phyloP scores from a whole-genome alignment of 2,329 filamentous ascomycete genomes.

The Endothia cerciana region DNA sequence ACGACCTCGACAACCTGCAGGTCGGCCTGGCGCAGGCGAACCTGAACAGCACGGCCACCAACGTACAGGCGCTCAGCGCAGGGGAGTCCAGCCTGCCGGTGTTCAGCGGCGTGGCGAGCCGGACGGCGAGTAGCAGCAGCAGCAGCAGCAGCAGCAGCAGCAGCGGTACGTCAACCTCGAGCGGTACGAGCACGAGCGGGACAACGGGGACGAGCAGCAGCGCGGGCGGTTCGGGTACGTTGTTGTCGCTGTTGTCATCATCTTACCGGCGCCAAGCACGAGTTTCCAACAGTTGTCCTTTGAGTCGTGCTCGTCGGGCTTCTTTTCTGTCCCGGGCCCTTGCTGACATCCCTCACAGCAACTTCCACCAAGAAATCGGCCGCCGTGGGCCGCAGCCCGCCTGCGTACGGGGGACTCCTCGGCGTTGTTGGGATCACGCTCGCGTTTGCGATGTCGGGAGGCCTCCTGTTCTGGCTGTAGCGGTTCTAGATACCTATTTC shows the following conservation, averaged over 20 bases:
- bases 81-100: constrained; percentile 45
- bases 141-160: constrained; percentile 1
- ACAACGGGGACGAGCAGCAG: constrained; percentile 16
- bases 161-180: constrained; percentile 21
- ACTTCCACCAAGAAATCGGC: constrained; percentile 21
- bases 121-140: constrained; percentile 32
- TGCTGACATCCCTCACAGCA: constrained; percentile 22
- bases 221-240: constrained; percentile 1
- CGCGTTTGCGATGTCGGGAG: constrained; percentile 22
- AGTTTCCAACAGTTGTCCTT: background rate
- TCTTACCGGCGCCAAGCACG: background rate
- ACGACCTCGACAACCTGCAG: constrained; percentile 55
- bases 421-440: constrained; percentile 11
- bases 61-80: constrained; percentile 51
- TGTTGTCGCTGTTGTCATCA: background rate
- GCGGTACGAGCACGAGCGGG: background rate
- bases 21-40: constrained; percentile 59
- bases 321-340: background rate
- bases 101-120: constrained; percentile 48
- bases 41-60: constrained; percentile 48
- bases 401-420: constrained; percentile 12
- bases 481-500: background rate
- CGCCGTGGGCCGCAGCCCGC: constrained; percentile 1
- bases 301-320: background rate
- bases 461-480: constrained; percentile 22